Evolutionary conservation across 495 filamentous ascomycete genomes (phyloP), one percentile per base, ranked within the genome.

Genomic region (Penicillium argentinense): DNA sequence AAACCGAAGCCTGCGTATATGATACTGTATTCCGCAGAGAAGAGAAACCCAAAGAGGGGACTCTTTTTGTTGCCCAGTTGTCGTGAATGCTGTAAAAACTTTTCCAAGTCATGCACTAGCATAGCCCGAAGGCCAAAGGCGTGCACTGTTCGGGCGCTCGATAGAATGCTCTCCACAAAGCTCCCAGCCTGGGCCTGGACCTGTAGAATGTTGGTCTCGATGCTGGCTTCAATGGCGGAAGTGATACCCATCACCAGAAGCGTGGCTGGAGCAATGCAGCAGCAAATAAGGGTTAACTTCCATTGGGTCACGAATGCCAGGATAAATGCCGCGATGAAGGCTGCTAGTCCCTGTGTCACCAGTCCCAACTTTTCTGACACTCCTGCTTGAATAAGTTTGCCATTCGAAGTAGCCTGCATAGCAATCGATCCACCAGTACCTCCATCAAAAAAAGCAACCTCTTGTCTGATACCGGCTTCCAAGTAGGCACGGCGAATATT

Each of bases 381-480:
- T 25, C 84, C 86, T 51, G 25, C 25, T 26, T 26, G 25, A 5
- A 26, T 26, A 5, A 26, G 11, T 5, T 11, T 5, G 25, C 89
- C 83, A 36, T 83, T 76, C 4, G 67, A 66, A 2, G 87, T 90
- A 53, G 90, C 89, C 50, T 87, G 78, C 0, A 85, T 88, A 0
- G 88, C 88, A 50, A 91, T 87, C 60, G 89, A 86, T 43, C 88
- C 88, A 25, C 86, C 83, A 29, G 84, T 84, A 9, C 88, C 78
- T 49, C 82, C 82, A 60, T 92, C 88, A 66, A 89, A 91, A 60
- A 86, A 91, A 25, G 79, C 87, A 54, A 91, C 83, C 62, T 91
- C 90, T 55, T 92, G 88, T 26, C 80, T 78, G 64, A 91, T 75
- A 51, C 85, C 87, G 40, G 85, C 84, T 41, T 70, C 69, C 3